Conservation (phyloP, 2,329 filamentous ascomycete genomes). For the Colletotrichum kahawae region DNA sequence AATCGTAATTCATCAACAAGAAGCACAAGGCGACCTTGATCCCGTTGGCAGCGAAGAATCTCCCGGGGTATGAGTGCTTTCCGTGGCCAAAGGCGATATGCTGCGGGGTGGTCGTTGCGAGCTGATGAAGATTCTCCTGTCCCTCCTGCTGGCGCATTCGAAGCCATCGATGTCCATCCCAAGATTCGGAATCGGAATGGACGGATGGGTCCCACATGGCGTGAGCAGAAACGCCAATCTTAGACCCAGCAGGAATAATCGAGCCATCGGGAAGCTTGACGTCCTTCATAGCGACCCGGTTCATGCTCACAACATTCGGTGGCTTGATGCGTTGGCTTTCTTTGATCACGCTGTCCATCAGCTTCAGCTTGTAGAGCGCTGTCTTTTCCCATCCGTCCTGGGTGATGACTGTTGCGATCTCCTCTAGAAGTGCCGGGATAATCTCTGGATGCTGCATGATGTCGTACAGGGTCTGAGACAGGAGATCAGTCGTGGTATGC, state of each 20-base stretch:
- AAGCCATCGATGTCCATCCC: neutral
- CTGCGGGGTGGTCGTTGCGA: neutral
- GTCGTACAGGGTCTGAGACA: neutral
- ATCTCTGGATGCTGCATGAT: neutral
- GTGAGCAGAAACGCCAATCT: neutral
- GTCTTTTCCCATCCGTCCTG: neutral
- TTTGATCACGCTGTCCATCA: neutral
- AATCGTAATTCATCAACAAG: neutral
- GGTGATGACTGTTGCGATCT: neutral
- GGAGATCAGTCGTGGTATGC: neutral
- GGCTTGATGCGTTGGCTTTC: neutral
- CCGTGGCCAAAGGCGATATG: neutral
- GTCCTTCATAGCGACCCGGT: neutral
- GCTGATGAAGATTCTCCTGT: neutral
- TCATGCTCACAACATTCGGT: neutral
- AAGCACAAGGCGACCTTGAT: neutral
- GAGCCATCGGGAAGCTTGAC: neutral
- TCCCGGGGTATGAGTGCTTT: neutral
- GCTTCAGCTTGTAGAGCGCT: neutral
- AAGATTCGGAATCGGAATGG: neutral
- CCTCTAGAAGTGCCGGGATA: neutral
- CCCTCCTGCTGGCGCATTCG: neutral
- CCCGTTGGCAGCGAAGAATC: neutral
- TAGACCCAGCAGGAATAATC: neutral
- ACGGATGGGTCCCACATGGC: neutral